These are phyloP conservation scores for Sporisorium exsertum DNA, from an alignment of 1,284 basidiomycete genomes.

Conservation along the genomic window DNA sequence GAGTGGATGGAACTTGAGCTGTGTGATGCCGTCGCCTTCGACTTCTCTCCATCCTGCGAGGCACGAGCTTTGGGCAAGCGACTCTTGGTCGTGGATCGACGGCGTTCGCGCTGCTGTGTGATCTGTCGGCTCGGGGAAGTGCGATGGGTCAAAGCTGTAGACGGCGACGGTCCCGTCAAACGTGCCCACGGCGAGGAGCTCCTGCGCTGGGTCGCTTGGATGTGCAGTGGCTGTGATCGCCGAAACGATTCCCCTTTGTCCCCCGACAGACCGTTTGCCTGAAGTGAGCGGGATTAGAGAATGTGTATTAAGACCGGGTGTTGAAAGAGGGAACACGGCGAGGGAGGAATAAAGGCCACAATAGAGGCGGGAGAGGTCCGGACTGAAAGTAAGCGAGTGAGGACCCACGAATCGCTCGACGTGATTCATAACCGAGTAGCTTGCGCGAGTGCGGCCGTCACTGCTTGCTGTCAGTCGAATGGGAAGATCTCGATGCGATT, in stretches of 20 bases:
- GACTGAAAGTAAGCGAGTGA: slow-evolving; percentile 52
- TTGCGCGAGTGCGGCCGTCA: slow-evolving; percentile 35
- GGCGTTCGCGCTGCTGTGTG: slow-evolving; percentile 15
- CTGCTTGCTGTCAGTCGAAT: slow-evolving; percentile 46
- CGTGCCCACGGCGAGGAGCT: slow-evolving; percentile 59
- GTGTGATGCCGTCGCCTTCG: slow-evolving; percentile 54
- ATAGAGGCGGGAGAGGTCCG: slow-evolving; percentile 54
- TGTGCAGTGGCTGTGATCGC: slow-evolving; percentile 28
- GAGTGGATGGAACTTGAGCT: slow-evolving; percentile 57
- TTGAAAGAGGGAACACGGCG: slow-evolving; percentile 43
- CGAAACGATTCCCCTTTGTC: slow-evolving; percentile 55
- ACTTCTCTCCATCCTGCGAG: slow-evolving; percentile 60
- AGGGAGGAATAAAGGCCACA: slow-evolving; percentile 43
- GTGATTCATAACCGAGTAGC: slow-evolving; percentile 62
- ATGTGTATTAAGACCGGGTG: slow-evolving; percentile 56
- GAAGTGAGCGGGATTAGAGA: slow-evolving; percentile 27
- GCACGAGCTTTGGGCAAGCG: slow-evolving; percentile 28
- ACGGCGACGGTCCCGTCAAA: slow-evolving; percentile 54
- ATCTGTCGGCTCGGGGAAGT: slow-evolving; percentile 28
- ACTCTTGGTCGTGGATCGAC: not conserved
- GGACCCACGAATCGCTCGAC: slow-evolving; percentile 58
- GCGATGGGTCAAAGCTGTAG: slow-evolving; percentile 32
- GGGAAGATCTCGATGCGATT: slow-evolving; percentile 50
- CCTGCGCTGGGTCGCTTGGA: slow-evolving; percentile 20
- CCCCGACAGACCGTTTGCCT: slow-evolving; percentile 16